A percentile compares a stretch with the other conserved stretches of the same genome.
phyloP scores from a whole-genome alignment of 164 flowering plant genomes.

The Berberis thunbergii region DNA sequence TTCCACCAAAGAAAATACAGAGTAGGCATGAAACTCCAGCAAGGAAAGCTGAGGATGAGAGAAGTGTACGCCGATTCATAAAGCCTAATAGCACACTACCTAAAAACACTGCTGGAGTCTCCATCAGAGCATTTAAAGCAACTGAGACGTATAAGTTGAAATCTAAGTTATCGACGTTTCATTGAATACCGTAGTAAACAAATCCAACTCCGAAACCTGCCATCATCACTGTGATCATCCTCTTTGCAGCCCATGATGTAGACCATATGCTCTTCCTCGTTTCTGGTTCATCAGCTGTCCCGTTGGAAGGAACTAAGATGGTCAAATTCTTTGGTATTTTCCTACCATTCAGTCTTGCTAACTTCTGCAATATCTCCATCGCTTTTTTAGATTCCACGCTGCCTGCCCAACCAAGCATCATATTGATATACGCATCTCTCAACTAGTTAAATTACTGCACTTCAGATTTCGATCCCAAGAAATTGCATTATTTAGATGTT shows the following conservation, averaged over 20 bases:
- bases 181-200: background rate
- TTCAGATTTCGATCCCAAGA: no score
- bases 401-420: no score
- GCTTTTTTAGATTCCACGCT: conserved; percentile 30
- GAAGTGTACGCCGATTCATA: no score
- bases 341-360: conserved; percentile 41
- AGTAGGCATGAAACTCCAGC: no score
- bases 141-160: no score
- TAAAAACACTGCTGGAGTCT: background rate
- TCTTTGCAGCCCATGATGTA: conserved; percentile 1
- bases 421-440: no score
- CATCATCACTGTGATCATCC: background rate
- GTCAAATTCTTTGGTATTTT: conserved; percentile 27
- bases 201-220: background rate
- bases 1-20: no score
- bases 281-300: background rate
- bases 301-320: conserved; percentile 24
- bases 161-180: background rate
- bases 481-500: no score
- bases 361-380: conserved; percentile 24
- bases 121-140: no score
- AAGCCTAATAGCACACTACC: no score
- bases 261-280: conserved; percentile 1
- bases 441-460: no score
- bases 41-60: no score